A percentile compares a stretch with the other conserved stretches of the same genome.
These are phyloP conservation scores for Diaporthe batatas DNA, from an alignment of 2,329 filamentous ascomycete genomes.

Conservation along the genomic window DNA sequence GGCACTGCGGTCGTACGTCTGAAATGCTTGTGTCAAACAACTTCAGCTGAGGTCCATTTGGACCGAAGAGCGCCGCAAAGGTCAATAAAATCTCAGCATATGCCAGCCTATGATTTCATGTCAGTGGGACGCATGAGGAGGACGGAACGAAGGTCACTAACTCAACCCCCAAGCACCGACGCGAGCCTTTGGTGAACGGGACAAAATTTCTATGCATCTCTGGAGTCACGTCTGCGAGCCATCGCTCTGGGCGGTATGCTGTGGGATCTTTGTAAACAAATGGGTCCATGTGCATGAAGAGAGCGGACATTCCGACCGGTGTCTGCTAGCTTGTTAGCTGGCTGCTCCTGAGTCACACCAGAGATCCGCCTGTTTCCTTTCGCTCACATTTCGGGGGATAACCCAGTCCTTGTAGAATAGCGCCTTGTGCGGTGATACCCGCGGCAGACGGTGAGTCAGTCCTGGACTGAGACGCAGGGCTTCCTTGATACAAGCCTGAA, in stretches of 20 bases:
- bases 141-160: background rate
- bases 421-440: background rate
- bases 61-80: background rate
- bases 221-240: background rate
- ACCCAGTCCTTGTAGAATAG: constrained; percentile 26
- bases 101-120: background rate
- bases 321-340: background rate
- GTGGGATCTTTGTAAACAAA: background rate
- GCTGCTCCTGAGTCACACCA: no score
- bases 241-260: constrained; percentile 7
- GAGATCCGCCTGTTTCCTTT: no score
- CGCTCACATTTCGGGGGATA: constrained; percentile 5
- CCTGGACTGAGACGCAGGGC: constrained; percentile 7
- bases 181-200: constrained; percentile 12
- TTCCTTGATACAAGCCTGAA: constrained; percentile 45
- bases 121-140: background rate
- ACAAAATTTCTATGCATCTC: constrained; percentile 20
- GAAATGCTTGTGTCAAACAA: constrained; percentile 6
- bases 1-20: background rate
- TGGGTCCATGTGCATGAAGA: constrained; percentile 23
- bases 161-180: constrained; percentile 3
- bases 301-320: constrained; percentile 31
- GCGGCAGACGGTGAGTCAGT: constrained; percentile 5
- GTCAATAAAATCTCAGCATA: background rate
- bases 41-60: constrained; percentile 1